phyloP scores from a whole-genome alignment of 2,329 filamentous ascomycete genomes.

The Calonectria crousiana region DNA sequence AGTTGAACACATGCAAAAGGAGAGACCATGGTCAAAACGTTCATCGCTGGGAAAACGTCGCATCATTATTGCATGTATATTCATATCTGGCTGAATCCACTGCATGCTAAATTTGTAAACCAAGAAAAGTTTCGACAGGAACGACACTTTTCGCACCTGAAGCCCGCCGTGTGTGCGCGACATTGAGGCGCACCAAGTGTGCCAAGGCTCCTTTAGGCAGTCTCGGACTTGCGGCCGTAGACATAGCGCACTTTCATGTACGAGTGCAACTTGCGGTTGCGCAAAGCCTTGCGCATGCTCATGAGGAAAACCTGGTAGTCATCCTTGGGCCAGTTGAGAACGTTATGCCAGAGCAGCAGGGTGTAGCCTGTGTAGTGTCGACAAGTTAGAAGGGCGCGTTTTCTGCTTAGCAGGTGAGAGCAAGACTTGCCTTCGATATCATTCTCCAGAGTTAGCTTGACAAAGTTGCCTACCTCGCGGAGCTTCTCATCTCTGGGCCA shows the following conservation, averaged over 20 bases:
- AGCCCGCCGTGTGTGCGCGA: neutral
- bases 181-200: neutral
- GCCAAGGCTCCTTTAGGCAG: neutral
- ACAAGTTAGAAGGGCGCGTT: neutral
- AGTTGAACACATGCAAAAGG: neutral
- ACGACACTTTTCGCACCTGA: neutral
- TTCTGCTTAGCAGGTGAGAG: neutral
- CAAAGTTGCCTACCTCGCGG: constrained; percentile 31
- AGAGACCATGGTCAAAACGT: neutral
- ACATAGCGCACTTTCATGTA: constrained; percentile 37
- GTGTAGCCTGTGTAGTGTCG: constrained; percentile 10
- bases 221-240: constrained; percentile 33
- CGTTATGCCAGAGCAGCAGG: constrained; percentile 33
- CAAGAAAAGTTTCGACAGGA: neutral
- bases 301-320: constrained; percentile 38
- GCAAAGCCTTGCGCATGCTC: constrained; percentile 32
- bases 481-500: constrained; percentile 34
- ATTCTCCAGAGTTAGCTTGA: constrained; percentile 35
- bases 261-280: constrained; percentile 32
- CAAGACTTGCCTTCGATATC: constrained; percentile 32
- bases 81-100: neutral
- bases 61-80: neutral
- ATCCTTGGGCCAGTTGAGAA: constrained; percentile 35
- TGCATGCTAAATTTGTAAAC: neutral
- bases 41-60: neutral